These are phyloP conservation scores for Phyllosticta capitalensis DNA, from an alignment of 2,329 filamentous ascomycete species.

Conservation along the genomic window DNA sequence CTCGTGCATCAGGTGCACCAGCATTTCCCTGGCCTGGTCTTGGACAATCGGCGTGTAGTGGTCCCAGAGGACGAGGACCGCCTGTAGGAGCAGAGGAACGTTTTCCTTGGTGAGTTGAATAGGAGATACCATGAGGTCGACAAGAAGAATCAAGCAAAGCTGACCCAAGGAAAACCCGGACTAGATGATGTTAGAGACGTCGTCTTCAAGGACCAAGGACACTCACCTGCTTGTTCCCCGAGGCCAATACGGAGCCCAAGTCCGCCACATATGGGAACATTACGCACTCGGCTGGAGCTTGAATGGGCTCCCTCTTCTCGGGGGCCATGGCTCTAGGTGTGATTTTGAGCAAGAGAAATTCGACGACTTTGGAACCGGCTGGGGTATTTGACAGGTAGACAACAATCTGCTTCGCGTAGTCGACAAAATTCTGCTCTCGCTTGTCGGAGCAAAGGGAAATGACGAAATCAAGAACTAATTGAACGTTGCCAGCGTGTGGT, in stretches of 20 bases:
- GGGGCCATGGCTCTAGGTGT: constrained; percentile 94
- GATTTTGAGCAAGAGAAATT: constrained; percentile 85
- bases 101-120: constrained; percentile 70
- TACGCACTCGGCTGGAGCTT: constrained; percentile 59
- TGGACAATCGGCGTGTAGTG: constrained; percentile 93
- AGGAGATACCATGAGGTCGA: constrained; percentile 92
- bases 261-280: constrained; percentile 85
- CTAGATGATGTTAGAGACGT: constrained; percentile 19
- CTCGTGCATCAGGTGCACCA: constrained; percentile 94
- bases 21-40: constrained; percentile 93
- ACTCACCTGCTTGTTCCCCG: constrained; percentile 71
- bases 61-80: constrained; percentile 91
- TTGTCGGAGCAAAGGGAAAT: constrained; percentile 88
- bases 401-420: constrained; percentile 95
- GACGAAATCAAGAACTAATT: constrained; percentile 90
- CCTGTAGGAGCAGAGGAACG: constrained; percentile 78
- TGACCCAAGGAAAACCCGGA: constrained; percentile 87
- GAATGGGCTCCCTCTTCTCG: constrained; percentile 21
- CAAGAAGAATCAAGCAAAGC: constrained; percentile 82
- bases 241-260: constrained; percentile 64
- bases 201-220: background rate
- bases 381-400: constrained; percentile 85
- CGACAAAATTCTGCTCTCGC: constrained; percentile 94
- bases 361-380: constrained; percentile 82
- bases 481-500: constrained; percentile 86